Evolutionary conservation across 768 basidiomycete species (phyloP).

Genomic region (Imleria badia): DNA sequence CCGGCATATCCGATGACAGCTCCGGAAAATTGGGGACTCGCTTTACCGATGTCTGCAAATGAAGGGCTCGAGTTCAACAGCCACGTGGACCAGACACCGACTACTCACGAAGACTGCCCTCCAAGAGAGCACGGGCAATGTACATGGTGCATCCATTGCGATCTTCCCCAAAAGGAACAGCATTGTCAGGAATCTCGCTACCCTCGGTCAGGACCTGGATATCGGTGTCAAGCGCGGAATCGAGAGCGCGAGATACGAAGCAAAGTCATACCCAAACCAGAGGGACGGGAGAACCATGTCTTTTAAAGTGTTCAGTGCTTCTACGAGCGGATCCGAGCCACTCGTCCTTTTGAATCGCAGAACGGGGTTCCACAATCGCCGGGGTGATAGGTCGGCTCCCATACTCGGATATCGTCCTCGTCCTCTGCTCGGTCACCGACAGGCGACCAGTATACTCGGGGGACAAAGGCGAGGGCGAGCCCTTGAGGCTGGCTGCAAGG

Average conservation of each 20-base stretch:
- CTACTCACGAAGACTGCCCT: slow-evolving; percentile 31
- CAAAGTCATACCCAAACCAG: slow-evolving; percentile 30
- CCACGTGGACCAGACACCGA: background rate
- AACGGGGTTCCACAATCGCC: slow-evolving; percentile 4
- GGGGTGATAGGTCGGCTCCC: slow-evolving; percentile 21
- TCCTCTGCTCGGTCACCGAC: slow-evolving; percentile 5
- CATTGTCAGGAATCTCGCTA: slow-evolving; percentile 34
- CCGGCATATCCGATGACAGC: slow-evolving; percentile 35
- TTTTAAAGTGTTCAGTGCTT: slow-evolving; percentile 30
- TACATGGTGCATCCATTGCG: slow-evolving; percentile 28
- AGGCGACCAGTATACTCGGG: slow-evolving; percentile 6
- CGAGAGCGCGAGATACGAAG: background rate
- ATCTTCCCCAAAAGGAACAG: slow-evolving; percentile 34
- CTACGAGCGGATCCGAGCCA: slow-evolving; percentile 31
- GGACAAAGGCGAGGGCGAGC: slow-evolving; percentile 12
- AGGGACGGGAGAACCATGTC: slow-evolving; percentile 29
- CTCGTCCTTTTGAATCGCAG: slow-evolving; percentile 24
- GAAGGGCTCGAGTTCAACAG: background rate
- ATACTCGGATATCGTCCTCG: slow-evolving; percentile 19
- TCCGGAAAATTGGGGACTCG: slow-evolving; percentile 30
- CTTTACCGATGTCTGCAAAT: slow-evolving; percentile 35
- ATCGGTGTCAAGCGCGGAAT: background rate
- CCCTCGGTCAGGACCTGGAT: slow-evolving; percentile 30
- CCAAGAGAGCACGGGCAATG: slow-evolving; percentile 33
- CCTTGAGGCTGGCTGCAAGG: background rate